Percentiles rank a stretch among this genome's conserved stretches.
These are phyloP conservation scores for Rhododendron molle DNA, from an alignment of 148 eudicot genomes.

Conservation along the genomic window DNA sequence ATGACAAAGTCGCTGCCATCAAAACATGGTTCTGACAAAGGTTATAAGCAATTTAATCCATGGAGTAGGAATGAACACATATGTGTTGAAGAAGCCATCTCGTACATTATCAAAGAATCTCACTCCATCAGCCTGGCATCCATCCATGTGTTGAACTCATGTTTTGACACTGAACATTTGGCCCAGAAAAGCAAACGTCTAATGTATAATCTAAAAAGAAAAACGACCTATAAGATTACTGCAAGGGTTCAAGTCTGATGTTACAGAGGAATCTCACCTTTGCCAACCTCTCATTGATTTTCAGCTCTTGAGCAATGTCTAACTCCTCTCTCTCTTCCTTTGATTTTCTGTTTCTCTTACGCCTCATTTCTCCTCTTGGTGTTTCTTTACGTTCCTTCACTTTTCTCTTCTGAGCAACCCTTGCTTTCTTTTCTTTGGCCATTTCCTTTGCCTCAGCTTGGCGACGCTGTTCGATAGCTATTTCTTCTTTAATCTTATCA, in stretches of 20 bases:
- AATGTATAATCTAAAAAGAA: not conserved
- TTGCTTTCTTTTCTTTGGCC: constrained; percentile 29
- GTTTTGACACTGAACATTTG: not conserved
- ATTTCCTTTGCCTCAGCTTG: constrained; percentile 43
- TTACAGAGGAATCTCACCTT: constrained; percentile 38
- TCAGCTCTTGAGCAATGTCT: constrained; percentile 27
- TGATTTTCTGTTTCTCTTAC: constrained; percentile 26
- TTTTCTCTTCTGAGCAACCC: constrained; percentile 26
- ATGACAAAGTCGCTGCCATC: not conserved
- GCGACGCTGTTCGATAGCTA: constrained; percentile 37
- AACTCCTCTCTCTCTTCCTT: constrained; percentile 41
- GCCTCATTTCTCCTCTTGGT: constrained; percentile 23
- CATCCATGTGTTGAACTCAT: not conserved
- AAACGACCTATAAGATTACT: not conserved
- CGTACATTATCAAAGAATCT: not conserved
- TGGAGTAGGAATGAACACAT: not conserved
- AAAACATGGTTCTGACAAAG: not conserved
- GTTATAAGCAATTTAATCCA: not conserved
- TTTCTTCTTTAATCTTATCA: constrained; percentile 48
- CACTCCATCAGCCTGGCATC: not conserved
- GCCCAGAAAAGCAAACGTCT: not conserved
- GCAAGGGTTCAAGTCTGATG: not conserved
- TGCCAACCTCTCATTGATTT: constrained; percentile 44
- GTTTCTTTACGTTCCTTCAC: constrained; percentile 32
- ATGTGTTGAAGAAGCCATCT: constrained; percentile 1